These are phyloP conservation scores for Clavispora santaluciae DNA, from an alignment of 805 yeast species.

Conservation along the genomic window DNA sequence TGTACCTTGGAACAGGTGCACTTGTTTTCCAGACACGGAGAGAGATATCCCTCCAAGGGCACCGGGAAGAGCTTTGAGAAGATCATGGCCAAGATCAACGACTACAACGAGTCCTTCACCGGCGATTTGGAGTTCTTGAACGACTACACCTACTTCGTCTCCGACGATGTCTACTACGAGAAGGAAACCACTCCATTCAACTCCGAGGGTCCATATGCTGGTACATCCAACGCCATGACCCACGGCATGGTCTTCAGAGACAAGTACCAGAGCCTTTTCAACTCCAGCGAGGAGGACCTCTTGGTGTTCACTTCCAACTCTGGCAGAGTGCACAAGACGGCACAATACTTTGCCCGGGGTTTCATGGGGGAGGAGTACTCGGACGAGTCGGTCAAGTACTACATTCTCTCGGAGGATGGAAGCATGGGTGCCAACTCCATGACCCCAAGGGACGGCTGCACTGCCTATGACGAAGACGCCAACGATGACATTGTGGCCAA, in stretches of 20 bases:
- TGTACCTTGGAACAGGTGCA: conserved; percentile 66
- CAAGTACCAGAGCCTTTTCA: conserved; percentile 46
- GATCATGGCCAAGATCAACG: conserved; percentile 21
- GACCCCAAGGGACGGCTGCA: conserved; percentile 48
- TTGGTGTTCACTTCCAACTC: conserved; percentile 54
- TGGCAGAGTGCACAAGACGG: conserved; percentile 52
- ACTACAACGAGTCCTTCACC: conserved; percentile 25
- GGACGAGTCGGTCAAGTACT: conserved; percentile 26
- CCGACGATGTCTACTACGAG: conserved; percentile 36
- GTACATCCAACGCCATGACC: conserved; percentile 43
- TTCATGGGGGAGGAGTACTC: conserved; percentile 45
- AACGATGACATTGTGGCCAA: conserved; percentile 20
- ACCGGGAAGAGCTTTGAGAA: conserved; percentile 26
- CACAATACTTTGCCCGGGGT: conserved; percentile 54
- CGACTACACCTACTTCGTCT: conserved; percentile 48
- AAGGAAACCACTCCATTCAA: conserved; percentile 47
- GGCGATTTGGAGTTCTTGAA: conserved; percentile 54
- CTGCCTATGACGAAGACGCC: conserved; percentile 29
- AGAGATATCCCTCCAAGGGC: conserved; percentile 51
- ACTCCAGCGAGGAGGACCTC: conserved; percentile 23
- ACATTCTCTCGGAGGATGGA: conserved; percentile 44
- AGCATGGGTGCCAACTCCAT: conserved; percentile 54
- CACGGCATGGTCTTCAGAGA: conserved; percentile 48
- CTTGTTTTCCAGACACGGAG: conserved; percentile 73
- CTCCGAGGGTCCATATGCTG: conserved; percentile 44